A percentile compares a stretch with the other conserved stretches of the same genome.
Evolutionary conservation across 495 filamentous ascomycete species (phyloP).

Genomic region (Hypoxylon crocopeplum): DNA sequence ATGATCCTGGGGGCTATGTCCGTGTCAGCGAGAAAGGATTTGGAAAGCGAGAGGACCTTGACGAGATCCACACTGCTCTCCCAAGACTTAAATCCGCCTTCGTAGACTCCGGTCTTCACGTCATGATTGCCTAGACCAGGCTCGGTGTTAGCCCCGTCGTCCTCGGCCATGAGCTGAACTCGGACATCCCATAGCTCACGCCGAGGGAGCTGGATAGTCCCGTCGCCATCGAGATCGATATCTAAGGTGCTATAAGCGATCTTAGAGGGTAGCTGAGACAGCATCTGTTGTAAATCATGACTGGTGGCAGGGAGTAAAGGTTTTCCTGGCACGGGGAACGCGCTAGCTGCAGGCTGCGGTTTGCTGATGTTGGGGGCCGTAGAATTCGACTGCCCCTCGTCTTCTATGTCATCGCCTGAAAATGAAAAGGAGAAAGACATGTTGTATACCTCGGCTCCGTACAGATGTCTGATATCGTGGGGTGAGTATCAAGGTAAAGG

Average conservation of each 20-base stretch:
- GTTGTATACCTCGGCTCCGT: not conserved
- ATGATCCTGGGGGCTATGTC: constrained; percentile 60
- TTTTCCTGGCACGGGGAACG: constrained; percentile 57
- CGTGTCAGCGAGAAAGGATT: constrained; percentile 65
- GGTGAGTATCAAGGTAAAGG: not conserved
- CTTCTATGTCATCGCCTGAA: constrained; percentile 83
- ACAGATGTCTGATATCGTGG: not conserved
- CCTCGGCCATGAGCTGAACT: constrained; percentile 90
- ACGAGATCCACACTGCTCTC: constrained; percentile 92
- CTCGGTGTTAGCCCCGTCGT: constrained; percentile 43
- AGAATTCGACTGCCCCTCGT: constrained; percentile 50
- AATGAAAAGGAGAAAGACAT: constrained; percentile 83
- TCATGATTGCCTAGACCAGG: constrained; percentile 78
- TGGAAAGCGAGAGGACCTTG: constrained; percentile 61
- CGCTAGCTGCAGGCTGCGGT: constrained; percentile 45
- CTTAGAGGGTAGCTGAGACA: constrained; percentile 75
- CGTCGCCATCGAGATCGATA: constrained; percentile 59
- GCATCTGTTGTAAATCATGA: constrained; percentile 58
- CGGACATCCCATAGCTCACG: constrained; percentile 93
- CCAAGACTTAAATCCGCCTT: constrained; percentile 99
- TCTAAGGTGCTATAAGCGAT: constrained; percentile 73
- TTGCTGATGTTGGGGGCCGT: constrained; percentile 40
- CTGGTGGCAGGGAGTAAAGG: constrained; percentile 54
- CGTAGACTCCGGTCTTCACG: constrained; percentile 88
- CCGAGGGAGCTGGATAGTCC: constrained; percentile 68